Conservation (phyloP, 306 rosid species). For the Vigna hirtella region DNA sequence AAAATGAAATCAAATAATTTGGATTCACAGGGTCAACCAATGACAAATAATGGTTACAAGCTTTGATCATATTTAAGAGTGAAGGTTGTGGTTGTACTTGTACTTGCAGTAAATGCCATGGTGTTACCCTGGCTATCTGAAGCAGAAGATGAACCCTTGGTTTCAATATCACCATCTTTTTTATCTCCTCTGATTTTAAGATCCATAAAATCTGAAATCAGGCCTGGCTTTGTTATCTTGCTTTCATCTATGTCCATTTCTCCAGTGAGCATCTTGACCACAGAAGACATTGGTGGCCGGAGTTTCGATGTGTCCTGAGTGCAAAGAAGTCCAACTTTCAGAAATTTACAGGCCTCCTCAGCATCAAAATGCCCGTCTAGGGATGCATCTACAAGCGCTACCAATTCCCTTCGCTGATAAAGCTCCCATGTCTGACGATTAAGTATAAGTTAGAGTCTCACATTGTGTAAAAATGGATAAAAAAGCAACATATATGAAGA, state of each 20-base stretch:
- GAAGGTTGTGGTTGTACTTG: conserved; percentile 50
- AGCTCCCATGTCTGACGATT: conserved; percentile 71
- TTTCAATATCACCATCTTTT: conserved; percentile 33
- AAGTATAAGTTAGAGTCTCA: no score
- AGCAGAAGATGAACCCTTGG: conserved; percentile 49
- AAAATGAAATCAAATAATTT: conserved; percentile 48
- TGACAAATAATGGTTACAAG: conserved; percentile 28
- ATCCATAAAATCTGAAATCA: conserved; percentile 88
- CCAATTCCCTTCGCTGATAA: conserved; percentile 63
- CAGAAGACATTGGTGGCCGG: conserved; percentile 84
- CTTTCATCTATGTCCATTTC: conserved; percentile 52
- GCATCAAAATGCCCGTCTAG: conserved; percentile 72
- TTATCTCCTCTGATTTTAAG: conserved; percentile 58
- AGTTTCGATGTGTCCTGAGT: conserved; percentile 82
- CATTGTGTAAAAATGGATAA: no score
- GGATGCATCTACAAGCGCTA: conserved; percentile 63
- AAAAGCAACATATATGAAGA: no score
- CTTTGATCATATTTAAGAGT: conserved; percentile 50
- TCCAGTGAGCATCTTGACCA: conserved; percentile 80
- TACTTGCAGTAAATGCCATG: conserved; percentile 49
- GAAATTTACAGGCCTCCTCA: conserved; percentile 74
- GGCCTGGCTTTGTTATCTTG: conserved; percentile 77
- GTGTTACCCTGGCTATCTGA: conserved; percentile 55
- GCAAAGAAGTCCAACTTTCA: conserved; percentile 86
- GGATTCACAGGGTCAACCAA: conserved; percentile 6